Conservation (phyloP, 192 early-diverging fungal genomes). For the Rhizophagus sp. region DNA sequence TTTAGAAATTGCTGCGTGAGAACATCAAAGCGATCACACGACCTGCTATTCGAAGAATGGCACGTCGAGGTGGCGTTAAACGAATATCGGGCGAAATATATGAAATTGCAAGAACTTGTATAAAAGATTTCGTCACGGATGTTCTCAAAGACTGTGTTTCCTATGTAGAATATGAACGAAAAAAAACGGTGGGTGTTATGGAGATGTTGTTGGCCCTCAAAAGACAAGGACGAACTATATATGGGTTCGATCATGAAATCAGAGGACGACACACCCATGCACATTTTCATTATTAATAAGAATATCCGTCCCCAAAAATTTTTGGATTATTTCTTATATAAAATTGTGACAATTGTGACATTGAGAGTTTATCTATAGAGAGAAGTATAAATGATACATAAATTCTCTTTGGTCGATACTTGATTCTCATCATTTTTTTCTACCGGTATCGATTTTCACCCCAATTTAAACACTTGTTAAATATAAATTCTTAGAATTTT, state of each 20-base stretch:
- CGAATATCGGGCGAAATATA: conserved; percentile 94
- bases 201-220: conserved; percentile 97
- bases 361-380: no score
- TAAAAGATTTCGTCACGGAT: conserved; percentile 95
- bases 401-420: no score
- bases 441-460: no score
- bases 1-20: conserved; percentile 8
- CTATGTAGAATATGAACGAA: conserved; percentile 94
- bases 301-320: neutral
- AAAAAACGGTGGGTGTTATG: conserved; percentile 92
- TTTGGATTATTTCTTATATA: neutral
- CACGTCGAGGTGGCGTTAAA: conserved; percentile 98
- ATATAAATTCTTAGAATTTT: no score
- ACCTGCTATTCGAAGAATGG: conserved; percentile 86
- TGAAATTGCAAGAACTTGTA: conserved; percentile 91
- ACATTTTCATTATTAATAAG: neutral
- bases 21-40: conserved; percentile 7
- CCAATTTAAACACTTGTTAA: no score
- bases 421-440: no score
- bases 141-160: conserved; percentile 94
- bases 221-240: conserved; percentile 89
- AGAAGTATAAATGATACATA: no score
- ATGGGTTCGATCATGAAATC: conserved; percentile 40
- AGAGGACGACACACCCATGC: neutral
- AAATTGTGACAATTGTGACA: neutral